These are phyloP conservation scores for Cyclospora cayetanensis DNA, from an alignment of 169 alveolate genomes.

Conservation along the genomic window DNA sequence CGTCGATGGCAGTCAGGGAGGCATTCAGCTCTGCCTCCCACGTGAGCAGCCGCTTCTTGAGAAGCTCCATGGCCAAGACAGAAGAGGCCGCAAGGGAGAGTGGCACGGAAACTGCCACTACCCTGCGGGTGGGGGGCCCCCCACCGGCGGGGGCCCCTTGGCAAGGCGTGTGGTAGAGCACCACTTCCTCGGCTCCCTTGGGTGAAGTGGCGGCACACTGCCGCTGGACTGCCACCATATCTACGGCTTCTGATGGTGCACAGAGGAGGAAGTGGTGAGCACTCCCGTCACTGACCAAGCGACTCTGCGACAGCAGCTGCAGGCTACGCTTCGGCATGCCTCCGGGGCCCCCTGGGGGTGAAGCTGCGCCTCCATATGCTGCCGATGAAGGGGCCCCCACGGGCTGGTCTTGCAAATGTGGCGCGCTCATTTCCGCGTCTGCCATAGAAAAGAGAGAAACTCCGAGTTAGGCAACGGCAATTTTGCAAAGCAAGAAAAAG, in stretches of 20 bases:
- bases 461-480: not conserved
- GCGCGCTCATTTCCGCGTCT: constrained; percentile 50
- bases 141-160: constrained; percentile 21
- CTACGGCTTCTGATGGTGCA: constrained; percentile 58
- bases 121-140: constrained; percentile 53
- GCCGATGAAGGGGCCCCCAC: too few relatives aligned
- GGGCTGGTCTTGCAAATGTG: constrained; percentile 48
- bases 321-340: constrained; percentile 38
- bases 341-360: constrained; percentile 49
- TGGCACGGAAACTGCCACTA: constrained; percentile 55
- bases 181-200: constrained; percentile 57
- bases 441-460: not conserved
- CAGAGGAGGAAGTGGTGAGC: constrained; percentile 61
- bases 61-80: constrained; percentile 52
- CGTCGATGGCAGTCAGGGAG: constrained; percentile 27
- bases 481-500: too few relatives aligned
- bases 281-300: constrained; percentile 41
- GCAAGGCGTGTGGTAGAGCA: constrained; percentile 27
- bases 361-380: not conserved
- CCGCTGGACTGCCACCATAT: constrained; percentile 62
- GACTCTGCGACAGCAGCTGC: constrained; percentile 58
- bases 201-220: constrained; percentile 31
- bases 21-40: constrained; percentile 64
- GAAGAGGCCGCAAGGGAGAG: constrained; percentile 62
- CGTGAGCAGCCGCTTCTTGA: constrained; percentile 38